Evolutionary conservation across 129 eudicot species (phyloP), one percentile per base, ranked within the genome.

Genomic region (Kitagawia praeruptora): DNA sequence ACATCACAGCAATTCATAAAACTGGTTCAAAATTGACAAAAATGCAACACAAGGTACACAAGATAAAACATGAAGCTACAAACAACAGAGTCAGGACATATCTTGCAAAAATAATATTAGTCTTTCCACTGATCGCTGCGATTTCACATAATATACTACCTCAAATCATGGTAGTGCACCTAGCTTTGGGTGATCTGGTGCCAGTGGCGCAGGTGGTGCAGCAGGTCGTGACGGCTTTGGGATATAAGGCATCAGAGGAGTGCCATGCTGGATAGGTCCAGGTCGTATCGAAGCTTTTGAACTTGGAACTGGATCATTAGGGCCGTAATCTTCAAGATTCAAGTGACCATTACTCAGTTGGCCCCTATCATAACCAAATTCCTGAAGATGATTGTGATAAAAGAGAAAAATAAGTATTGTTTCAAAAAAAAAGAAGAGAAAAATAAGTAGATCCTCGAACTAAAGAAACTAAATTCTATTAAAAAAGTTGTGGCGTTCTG

Each of bases 241-340:
- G 44, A 92, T 85, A 75, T 88, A 88, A 56, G 97, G 97, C 85
- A 92, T 86, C 28, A 89, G 89, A 67, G 97, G 97, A 63, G 97
- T 82, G 63, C 90, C 93, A 76, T 92, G 97, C 84, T 88, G 86
- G 27, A 92, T 84, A 14, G 97, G 97, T 28, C 91, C 95, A 38
- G 92, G 93, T 83, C 85, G 82, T 78, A 93, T 23, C 25, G 89
- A 82, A 23, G 96, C 87, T 80, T 87, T 87, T 71, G 93, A 90
- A 78, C 89, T 93, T 46, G 96, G 98, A 61, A 73, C 85, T 4
- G 98, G 98, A 80, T 93, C 92, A 23, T 77, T 78, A 0, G 98
- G 91, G 46, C 82, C 84, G 75, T 93, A 93, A 78, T 93, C 98
- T 66, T 90, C 86, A 66, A 83, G 79, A 71, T 49, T 78, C 18